These are phyloP conservation scores for Asterochloris sp. DNA, from an alignment of 139 green algal genomes.

Conservation along the genomic window DNA sequence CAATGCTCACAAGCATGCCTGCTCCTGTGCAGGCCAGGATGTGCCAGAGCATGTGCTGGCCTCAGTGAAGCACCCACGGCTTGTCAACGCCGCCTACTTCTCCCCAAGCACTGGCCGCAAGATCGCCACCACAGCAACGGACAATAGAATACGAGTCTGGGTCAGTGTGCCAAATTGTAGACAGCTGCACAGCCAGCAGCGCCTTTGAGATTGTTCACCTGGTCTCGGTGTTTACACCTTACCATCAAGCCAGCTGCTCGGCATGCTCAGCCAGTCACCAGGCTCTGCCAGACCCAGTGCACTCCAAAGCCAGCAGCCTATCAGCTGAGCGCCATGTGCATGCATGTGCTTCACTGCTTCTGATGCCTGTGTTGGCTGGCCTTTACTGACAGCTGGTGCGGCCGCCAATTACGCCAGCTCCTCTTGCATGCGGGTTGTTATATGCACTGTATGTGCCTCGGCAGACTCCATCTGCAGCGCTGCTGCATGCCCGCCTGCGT, in stretches of 20 bases:
- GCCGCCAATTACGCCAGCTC: no score
- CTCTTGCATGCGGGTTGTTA: no score
- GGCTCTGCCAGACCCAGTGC: background rate
- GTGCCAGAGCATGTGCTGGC: slow-evolving; percentile 22
- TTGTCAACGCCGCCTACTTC: slow-evolving; percentile 88
- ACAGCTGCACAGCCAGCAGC: background rate
- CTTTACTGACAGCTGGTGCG: no score
- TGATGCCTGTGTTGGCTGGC: no score
- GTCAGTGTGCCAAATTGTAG: background rate
- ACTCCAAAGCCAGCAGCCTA: no score
- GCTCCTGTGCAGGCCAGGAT: slow-evolving; percentile 1
- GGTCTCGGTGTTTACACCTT: background rate
- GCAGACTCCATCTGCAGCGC: background rate
- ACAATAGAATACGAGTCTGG: slow-evolving; percentile 74
- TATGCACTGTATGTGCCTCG: no score
- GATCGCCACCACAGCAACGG: slow-evolving; percentile 87
- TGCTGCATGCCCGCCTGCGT: slow-evolving; percentile 50
- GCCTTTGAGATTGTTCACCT: background rate
- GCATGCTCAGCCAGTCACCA: no score
- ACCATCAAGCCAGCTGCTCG: no score
- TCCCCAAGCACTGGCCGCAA: slow-evolving; percentile 67
- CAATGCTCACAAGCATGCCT: no score
- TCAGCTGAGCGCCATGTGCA: no score
- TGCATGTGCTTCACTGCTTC: no score
- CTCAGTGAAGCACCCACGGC: slow-evolving; percentile 39